phyloP scores from a whole-genome alignment of 2,329 filamentous ascomycete genomes.

The Microdochium nivale region DNA sequence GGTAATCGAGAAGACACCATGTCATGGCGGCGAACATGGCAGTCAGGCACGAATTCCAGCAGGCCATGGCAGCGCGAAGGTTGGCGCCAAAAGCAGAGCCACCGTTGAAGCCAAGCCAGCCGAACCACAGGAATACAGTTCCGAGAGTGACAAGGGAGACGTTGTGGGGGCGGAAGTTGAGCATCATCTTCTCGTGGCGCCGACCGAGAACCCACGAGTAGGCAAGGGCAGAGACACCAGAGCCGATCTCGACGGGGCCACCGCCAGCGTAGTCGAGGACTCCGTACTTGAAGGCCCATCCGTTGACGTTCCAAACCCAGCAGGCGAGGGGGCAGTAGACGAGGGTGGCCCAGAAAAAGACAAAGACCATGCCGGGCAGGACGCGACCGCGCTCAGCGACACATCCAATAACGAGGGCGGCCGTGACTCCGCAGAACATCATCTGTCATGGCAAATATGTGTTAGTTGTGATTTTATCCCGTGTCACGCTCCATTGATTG shows the following conservation, averaged over 20 bases:
- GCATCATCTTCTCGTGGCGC: conserved; percentile 98
- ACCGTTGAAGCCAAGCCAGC: conserved; percentile 98
- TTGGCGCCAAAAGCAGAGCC: conserved; percentile 92
- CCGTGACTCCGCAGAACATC: conserved; percentile 95
- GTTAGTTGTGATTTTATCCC: too few relatives aligned
- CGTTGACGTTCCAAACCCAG: conserved; percentile 94
- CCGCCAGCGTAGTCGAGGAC: conserved; percentile 95
- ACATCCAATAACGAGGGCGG: conserved; percentile 82
- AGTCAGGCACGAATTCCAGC: conserved; percentile 94
- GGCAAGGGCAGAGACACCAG: conserved; percentile 84
- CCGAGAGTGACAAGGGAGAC: conserved; percentile 94
- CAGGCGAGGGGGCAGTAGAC: conserved; percentile 96
- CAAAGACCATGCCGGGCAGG: conserved; percentile 89
- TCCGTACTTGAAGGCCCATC: conserved; percentile 85
- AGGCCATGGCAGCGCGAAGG: conserved; percentile 88
- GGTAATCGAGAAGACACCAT: conserved; percentile 94
- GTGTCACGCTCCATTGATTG: too few relatives aligned
- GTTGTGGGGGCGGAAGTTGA: conserved; percentile 99
- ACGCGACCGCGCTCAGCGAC: conserved; percentile 91
- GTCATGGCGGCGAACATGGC: conserved; percentile 87
- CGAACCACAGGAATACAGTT: conserved; percentile 94
- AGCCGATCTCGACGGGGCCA: conserved; percentile 93
- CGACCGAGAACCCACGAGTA: conserved; percentile 95
- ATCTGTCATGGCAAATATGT: background rate
- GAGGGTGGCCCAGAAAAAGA: conserved; percentile 91